Evolutionary conservation across 768 basidiomycete species (phyloP), one percentile per base, ranked within the genome.

Genomic region (Coprinopsis strossmayeri): DNA sequence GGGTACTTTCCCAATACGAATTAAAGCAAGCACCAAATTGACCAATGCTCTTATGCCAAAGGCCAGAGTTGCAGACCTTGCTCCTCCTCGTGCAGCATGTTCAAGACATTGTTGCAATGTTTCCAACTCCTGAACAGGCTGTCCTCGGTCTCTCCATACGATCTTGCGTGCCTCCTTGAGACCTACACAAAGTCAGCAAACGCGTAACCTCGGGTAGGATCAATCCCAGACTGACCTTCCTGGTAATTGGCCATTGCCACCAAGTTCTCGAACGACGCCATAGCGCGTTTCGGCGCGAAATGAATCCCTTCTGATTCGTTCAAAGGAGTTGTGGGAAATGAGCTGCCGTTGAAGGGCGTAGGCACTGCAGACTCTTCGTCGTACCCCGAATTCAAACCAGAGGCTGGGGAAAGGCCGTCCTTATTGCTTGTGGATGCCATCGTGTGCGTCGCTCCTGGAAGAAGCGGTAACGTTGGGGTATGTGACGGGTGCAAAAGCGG

Each of bases 171-270:
- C 87, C 48, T 81, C 81, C 52, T 67, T 75, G 26, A 91, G 69
- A 1, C 78, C 49, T 50, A 15, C 9, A 30, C 25, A 43, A 25
- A 28, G 20, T 9, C 3, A 20, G 40, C 9, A 24, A 24, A 42
- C 21, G 5, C 35, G 5, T 5, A 18, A 18, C 11, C 10, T 9
- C 18, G 10, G 17, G 35, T 18, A 5, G 17, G n/a, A 45, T n/a
- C 15, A 32, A 13, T 7, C 17, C n/a, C 15, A 17, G 28, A 37
- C 40, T n/a, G 21, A 50, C 49, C 72, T 52, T 91, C 87, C 61
- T 89, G 84, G 63, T 87, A 81, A 64, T 91, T 90, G 3, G 90
- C 91, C 48, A 93, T 73, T 12, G 85, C 86, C 18, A 90, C 83
- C 5, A 93, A 70, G 59, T 87, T 89, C 61, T 91, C 88, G 55